Conservation (phyloP, 148 eudicot genomes). For the Chenopodium album region DNA sequence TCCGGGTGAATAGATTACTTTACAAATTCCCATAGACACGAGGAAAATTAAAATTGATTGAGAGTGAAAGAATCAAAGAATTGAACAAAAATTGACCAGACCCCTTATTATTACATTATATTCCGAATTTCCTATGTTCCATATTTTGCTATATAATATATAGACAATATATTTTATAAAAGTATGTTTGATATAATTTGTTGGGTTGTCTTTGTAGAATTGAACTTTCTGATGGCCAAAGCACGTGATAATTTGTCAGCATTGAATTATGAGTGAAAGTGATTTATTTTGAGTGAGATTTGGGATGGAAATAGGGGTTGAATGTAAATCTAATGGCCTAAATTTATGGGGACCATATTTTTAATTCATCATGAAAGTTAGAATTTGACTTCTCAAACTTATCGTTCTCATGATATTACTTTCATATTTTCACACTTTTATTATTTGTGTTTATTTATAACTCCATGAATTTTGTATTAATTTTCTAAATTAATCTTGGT, state of each 20-base stretch:
- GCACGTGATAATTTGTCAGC: slow-evolving; percentile 9
- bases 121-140: not conserved
- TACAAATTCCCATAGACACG: too few species aligned
- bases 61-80: too few species aligned
- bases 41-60: too few species aligned
- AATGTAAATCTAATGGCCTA: slow-evolving; percentile 8
- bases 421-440: slow-evolving; percentile 6
- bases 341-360: not conserved
- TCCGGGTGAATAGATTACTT: too few species aligned
- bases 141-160: too few species aligned
- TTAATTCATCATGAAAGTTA: not conserved
- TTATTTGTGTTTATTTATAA: not conserved
- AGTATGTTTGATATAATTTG: not conserved
- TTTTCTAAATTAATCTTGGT: not conserved
- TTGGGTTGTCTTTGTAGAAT: slow-evolving; percentile 2
- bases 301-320: slow-evolving; percentile 21
- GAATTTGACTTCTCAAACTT: slow-evolving; percentile 3
- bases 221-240: slow-evolving; percentile 8
- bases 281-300: slow-evolving; percentile 5
- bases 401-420: not conserved
- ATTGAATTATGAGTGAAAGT: slow-evolving; percentile 14
- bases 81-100: too few species aligned
- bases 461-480: not conserved
- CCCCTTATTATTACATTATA: too few species aligned
- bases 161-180: too few species aligned